Conservation (phyloP, 768 basidiomycete species). For the Leccinum obscurum region DNA sequence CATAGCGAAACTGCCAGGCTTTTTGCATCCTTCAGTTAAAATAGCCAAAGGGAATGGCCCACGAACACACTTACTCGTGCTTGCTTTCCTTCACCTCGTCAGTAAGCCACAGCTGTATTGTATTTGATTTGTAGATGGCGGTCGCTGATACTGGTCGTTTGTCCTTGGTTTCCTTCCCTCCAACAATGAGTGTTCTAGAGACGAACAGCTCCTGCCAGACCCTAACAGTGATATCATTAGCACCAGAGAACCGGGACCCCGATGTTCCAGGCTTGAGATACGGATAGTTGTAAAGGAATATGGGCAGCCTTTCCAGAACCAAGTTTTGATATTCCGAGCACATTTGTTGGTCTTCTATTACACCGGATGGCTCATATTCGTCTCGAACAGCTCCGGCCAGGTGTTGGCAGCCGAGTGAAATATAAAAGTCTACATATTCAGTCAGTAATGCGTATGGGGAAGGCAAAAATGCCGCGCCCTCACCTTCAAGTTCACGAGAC, state of each 20-base stretch:
- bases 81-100: constrained; percentile 71
- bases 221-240: constrained; percentile 56
- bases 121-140: constrained; percentile 49
- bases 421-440: constrained; percentile 59
- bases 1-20: constrained; percentile 75
- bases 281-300: constrained; percentile 85
- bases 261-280: constrained; percentile 57
- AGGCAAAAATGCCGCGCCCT: constrained; percentile 25
- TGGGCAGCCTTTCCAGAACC: constrained; percentile 74
- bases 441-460: background rate
- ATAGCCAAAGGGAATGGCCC: no score
- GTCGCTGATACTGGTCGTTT: constrained; percentile 70
- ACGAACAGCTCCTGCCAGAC: constrained; percentile 62
- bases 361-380: constrained; percentile 58
- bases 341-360: constrained; percentile 44
- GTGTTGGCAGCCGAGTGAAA: constrained; percentile 64
- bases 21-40: background rate
- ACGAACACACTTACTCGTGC: constrained; percentile 62
- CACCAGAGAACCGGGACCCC: constrained; percentile 55
- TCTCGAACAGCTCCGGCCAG: constrained; percentile 74
- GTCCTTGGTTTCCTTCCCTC: constrained; percentile 40
- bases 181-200: constrained; percentile 56
- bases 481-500: constrained; percentile 84
- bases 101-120: constrained; percentile 75
- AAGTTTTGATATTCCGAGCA: constrained; percentile 51